A percentile compares a stretch with the other conserved stretches of the same genome.
phyloP scores from a whole-genome alignment of 75 land plant genomes.

The Selaginella tamariscina region DNA sequence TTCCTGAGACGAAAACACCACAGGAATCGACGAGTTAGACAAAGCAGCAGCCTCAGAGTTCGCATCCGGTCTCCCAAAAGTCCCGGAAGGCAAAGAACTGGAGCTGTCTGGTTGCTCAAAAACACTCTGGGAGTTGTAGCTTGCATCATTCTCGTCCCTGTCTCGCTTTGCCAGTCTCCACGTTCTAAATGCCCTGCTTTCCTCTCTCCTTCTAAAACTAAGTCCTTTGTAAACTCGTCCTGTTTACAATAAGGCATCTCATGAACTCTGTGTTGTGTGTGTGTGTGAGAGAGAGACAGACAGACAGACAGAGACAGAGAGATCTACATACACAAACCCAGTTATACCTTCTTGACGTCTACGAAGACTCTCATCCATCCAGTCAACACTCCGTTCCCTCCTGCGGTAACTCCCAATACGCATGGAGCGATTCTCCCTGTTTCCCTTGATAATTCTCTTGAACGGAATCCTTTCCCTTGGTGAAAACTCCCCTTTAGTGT shows the following conservation, averaged over 20 bases:
- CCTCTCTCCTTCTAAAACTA: neutral
- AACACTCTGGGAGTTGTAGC: neutral
- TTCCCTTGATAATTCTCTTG: conserved; percentile 12
- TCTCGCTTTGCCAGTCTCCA: neutral
- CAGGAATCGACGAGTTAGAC: too few species aligned
- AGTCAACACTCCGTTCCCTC: conserved; percentile 8
- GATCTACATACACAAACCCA: too few species aligned
- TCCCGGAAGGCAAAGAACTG: too few species aligned
- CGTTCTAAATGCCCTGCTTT: neutral
- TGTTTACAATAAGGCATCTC: too few species aligned
- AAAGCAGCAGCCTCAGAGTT: too few species aligned
- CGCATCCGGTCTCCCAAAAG: too few species aligned
- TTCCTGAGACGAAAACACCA: too few species aligned
- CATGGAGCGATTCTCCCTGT: neutral
- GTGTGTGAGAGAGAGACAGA: too few species aligned
- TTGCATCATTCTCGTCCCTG: neutral
- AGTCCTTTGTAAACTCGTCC: conserved; percentile 1
- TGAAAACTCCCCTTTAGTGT: conserved; percentile 7
- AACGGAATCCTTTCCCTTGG: conserved; percentile 16
- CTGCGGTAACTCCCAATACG: neutral
- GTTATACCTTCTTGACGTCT: neutral
- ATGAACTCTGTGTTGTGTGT: too few species aligned
- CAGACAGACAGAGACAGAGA: too few species aligned
- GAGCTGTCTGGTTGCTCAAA: too few species aligned
- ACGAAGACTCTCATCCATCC: conserved; percentile 3